Evolutionary conservation across 2,329 filamentous ascomycete genomes (phyloP), one percentile per base, ranked within the genome.

Genomic region (Didymella arachidicola): DNA sequence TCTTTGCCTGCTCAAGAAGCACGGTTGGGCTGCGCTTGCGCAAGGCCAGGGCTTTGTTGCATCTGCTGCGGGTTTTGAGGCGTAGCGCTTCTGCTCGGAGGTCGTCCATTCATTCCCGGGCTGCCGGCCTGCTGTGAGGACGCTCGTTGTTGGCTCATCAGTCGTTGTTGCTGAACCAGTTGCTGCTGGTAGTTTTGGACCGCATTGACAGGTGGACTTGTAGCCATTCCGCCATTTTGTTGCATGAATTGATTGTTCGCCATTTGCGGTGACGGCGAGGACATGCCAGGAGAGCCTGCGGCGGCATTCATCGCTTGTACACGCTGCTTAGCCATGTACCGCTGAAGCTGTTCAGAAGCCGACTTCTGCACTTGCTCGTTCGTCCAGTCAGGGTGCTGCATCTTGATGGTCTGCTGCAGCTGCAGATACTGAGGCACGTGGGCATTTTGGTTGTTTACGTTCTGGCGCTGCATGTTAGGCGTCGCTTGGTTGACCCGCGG

Each of bases 111-210:
- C 59, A 76, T 54, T 41, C 68, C 67, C 7, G 73, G 73, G 57
- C 72, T 75, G 25, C 70, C 69, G 25, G 67, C 72, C 50, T 72
- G 70, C 49, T 75, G 73, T 54, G 63, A 59, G 29, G 44, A 34
- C 32, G 69, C 66, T 44, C 57, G 57, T 55, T 59, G 57, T 58
- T 73, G 72, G 60, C 68, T 74, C 74, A 78, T 72, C 63, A 76
- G 63, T 51, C 71, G 72, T 60, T 77, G 75, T 58, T 77, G 75
- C 53, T 75, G 71, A 34, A 74, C 68, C 53, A 77, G 70, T 48
- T 77, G 74, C 51, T 71, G 67, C 50, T 77, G 74, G 56, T 77
- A 77, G 32, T 72, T 71, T 50, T 76, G 72, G 32, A 76, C 73
- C 19, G 73, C 69, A 38, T 69, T 75, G 34, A 72, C 70, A 25